These are phyloP conservation scores for Heteromeles arbutifolia DNA, from an alignment of 306 rosid genomes.

Conservation along the genomic window DNA sequence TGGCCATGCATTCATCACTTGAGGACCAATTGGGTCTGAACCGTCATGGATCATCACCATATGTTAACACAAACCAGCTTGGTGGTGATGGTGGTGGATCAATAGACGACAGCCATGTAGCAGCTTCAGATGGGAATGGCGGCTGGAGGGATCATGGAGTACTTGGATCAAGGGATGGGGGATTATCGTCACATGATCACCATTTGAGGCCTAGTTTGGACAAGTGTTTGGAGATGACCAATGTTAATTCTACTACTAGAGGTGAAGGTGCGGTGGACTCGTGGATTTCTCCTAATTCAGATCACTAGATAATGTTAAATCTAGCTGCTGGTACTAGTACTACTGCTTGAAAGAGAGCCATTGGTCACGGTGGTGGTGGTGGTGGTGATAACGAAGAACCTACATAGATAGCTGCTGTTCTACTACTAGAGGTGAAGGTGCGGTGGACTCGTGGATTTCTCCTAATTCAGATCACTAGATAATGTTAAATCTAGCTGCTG, in stretches of 20 bases:
- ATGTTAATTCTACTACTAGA: constrained; percentile 17
- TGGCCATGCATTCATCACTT: neutral
- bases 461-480: constrained; percentile 41
- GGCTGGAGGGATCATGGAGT: neutral
- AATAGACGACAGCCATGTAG: neutral
- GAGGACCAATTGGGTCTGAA: constrained; percentile 6
- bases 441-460: constrained; percentile 68
- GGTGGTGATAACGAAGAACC: constrained; percentile 24
- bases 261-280: constrained; percentile 57
- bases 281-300: constrained; percentile 64
- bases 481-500: neutral
- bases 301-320: constrained; percentile 18
- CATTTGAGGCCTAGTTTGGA: constrained; percentile 28
- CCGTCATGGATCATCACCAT: neutral
- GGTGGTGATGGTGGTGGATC: neutral
- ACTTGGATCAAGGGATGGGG: constrained; percentile 1
- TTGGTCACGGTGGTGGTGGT: constrained; percentile 21
- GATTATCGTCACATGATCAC: neutral
- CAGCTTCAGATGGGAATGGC: neutral
- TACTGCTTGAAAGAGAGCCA: constrained; percentile 7
- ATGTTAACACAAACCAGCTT: neutral
- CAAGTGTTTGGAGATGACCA: constrained; percentile 30
- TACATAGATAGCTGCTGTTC: neutral
- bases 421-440: constrained; percentile 41
- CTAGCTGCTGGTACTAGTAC: neutral